Evolutionary conservation across 2,329 filamentous ascomycete genomes (phyloP).

Genomic region (Curvularia hawaiiensis): DNA sequence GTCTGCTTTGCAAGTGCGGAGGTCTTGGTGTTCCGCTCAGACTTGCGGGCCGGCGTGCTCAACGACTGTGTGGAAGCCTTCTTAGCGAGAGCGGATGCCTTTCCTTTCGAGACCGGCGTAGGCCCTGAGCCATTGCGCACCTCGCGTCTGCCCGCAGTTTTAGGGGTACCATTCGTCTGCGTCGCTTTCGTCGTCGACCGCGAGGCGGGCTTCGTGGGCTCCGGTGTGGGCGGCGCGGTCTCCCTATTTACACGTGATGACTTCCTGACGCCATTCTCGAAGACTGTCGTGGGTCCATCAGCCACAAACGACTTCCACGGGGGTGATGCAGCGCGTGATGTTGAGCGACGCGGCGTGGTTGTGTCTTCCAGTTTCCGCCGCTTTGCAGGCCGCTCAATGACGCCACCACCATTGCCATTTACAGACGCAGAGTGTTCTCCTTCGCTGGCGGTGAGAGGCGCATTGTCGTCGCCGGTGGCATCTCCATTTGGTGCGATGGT

Average conservation of each 20-base stretch:
- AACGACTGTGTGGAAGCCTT: constrained; percentile 30
- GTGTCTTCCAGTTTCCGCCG: constrained; percentile 61
- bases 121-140: constrained; percentile 29
- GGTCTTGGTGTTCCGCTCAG: constrained; percentile 40
- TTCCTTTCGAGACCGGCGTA: constrained; percentile 23
- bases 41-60: constrained; percentile 39
- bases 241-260: constrained; percentile 62
- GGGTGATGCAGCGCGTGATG: constrained; percentile 68
- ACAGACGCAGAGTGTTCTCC: constrained; percentile 26
- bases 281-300: constrained; percentile 86
- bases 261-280: constrained; percentile 66
- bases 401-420: constrained; percentile 31
- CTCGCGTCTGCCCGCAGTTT: constrained; percentile 26
- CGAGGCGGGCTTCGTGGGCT: constrained; percentile 47
- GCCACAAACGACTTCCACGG: constrained; percentile 90
- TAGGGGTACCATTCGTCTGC: constrained; percentile 38
- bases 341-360: constrained; percentile 41
- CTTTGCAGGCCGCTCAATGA: constrained; percentile 56
- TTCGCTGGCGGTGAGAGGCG: constrained; percentile 35
- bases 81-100: constrained; percentile 24
- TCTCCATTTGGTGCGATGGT: constrained; percentile 25
- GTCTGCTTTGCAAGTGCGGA: constrained; percentile 22
- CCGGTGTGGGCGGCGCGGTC: constrained; percentile 53
- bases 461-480: constrained; percentile 18
- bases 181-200: constrained; percentile 32